phyloP scores from a whole-genome alignment of 2,329 filamentous ascomycete species.

The Calonectria henricotiae region DNA sequence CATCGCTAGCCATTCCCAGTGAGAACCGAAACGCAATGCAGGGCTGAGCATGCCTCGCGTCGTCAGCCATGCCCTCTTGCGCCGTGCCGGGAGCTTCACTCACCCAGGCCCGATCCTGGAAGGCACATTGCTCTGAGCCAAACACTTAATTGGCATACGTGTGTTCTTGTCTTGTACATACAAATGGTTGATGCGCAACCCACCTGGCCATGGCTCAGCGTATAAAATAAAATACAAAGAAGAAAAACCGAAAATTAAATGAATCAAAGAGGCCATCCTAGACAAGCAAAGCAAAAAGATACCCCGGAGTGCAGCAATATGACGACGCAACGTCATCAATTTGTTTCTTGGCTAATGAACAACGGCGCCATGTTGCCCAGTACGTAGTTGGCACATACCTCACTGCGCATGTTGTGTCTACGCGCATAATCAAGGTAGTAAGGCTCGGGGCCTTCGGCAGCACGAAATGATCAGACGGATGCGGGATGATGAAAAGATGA shows the following conservation, averaged over 20 bases:
- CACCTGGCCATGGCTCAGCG: constrained; percentile 3
- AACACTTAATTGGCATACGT: constrained; percentile 14
- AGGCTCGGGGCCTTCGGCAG: constrained; percentile 31
- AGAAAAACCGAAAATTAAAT: neutral
- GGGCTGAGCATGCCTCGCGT: constrained; percentile 35
- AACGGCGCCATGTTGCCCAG: neutral
- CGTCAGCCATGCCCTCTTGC: constrained; percentile 25
- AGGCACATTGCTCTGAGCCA: neutral
- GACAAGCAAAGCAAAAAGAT: neutral
- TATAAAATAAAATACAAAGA: neutral
- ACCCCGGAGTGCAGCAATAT: neutral
- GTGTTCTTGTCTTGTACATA: constrained; percentile 6
- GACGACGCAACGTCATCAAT: constrained; percentile 8
- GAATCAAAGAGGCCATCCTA: constrained; percentile 1
- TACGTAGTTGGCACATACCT: constrained; percentile 9
- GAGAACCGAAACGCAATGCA: constrained; percentile 16
- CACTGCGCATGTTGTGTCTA: constrained; percentile 13
- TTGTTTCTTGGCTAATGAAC: neutral
- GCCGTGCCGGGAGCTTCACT: constrained; percentile 19
- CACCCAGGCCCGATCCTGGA: constrained; percentile 18
- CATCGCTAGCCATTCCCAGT: constrained; percentile 24
- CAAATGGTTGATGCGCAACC: constrained; percentile 6
- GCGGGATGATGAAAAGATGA: constrained; percentile 27
- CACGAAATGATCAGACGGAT: neutral
- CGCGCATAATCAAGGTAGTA: constrained; percentile 1